Conservation (phyloP, 1,139 yeast species). For the Debaryomyces sp. region DNA sequence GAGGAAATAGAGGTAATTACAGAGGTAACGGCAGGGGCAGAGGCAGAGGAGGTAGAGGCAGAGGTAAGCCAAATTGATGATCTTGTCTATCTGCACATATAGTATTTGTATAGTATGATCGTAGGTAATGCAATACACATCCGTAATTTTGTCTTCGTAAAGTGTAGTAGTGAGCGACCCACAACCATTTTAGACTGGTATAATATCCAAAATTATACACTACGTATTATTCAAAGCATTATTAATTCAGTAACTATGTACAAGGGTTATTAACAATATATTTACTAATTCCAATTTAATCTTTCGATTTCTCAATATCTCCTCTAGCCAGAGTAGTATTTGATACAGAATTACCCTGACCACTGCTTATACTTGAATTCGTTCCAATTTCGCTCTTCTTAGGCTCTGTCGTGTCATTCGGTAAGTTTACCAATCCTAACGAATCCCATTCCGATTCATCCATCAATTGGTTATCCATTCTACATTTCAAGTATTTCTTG, state of each 20-base stretch:
- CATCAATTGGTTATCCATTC: conserved; percentile 92
- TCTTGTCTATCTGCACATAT: neutral
- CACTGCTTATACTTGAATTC: neutral
- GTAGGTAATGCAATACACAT: neutral
- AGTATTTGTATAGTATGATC: neutral
- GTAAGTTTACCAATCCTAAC: conserved; percentile 65
- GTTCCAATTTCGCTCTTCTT: neutral
- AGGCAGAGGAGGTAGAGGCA: conserved; percentile 7
- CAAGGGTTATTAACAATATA: neutral
- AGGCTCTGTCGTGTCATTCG: conserved; percentile 51
- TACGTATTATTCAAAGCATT: neutral
- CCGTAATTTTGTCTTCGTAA: neutral
- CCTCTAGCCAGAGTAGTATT: too few species aligned
- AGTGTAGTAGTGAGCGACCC: neutral
- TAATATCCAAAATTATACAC: neutral
- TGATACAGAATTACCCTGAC: neutral
- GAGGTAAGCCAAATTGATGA: conserved; percentile 1
- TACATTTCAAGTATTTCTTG: conserved; percentile 75
- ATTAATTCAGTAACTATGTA: neutral
- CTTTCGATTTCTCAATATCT: neutral
- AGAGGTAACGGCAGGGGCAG: conserved; percentile 31
- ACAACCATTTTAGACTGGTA: too few species aligned
- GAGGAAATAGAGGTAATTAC: conserved; percentile 22
- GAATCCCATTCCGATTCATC: conserved; percentile 80
- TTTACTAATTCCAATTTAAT: neutral